A percentile compares a stretch with the other conserved stretches of the same genome.
Evolutionary conservation across 192 early-diverging fungal species (phyloP).

Genomic region (Linnemannia zychae): DNA sequence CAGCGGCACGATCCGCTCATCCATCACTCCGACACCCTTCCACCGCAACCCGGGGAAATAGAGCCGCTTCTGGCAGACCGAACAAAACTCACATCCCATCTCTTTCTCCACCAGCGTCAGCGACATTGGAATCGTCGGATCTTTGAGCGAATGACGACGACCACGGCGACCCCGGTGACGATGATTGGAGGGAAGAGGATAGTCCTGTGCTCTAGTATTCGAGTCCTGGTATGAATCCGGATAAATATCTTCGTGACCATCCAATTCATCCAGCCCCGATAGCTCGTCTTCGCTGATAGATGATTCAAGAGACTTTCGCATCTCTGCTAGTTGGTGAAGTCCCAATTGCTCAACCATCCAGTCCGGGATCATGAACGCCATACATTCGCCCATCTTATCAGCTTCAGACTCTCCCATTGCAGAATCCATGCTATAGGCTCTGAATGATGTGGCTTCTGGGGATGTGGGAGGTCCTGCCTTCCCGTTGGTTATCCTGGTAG

Average conservation of each 20-base stretch:
- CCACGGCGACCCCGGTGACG: background rate
- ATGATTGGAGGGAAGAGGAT: background rate
- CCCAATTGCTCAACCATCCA: constrained; percentile 37
- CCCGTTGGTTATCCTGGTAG: background rate
- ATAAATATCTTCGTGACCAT: background rate
- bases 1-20: constrained; percentile 50
- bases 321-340: constrained; percentile 21
- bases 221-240: background rate
- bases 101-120: constrained; percentile 30
- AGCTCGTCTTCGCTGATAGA: background rate
- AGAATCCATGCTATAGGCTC: background rate
- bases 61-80: constrained; percentile 46
- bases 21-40: constrained; percentile 57
- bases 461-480: background rate
- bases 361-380: constrained; percentile 32
- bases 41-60: constrained; percentile 47
- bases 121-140: constrained; percentile 9
- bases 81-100: constrained; percentile 42
- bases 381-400: constrained; percentile 22
- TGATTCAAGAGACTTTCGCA: background rate
- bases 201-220: background rate
- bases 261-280: background rate
- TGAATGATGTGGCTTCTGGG: background rate
- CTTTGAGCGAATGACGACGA: background rate
- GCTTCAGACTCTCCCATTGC: background rate